phyloP scores from a whole-genome alignment of 495 filamentous ascomycete species.

The Xanthoparmelia taractica region DNA sequence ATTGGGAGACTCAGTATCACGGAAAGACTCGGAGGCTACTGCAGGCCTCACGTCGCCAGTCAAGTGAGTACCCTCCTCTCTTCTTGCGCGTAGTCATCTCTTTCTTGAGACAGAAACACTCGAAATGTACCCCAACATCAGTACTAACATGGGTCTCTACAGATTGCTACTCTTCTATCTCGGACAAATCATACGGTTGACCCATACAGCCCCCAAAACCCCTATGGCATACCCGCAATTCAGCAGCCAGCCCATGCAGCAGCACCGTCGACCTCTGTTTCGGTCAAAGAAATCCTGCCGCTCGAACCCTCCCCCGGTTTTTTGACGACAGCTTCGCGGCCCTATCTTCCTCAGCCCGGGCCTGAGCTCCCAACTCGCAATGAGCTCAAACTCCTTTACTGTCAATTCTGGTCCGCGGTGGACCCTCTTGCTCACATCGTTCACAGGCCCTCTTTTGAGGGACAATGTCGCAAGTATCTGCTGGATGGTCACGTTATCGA shows the following conservation, averaged over 20 bases:
- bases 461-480: conserved; percentile 4
- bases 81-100: neutral
- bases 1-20: conserved; percentile 61
- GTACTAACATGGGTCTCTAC: neutral
- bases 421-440: conserved; percentile 20
- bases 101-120: neutral
- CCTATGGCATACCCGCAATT: neutral
- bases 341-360: neutral
- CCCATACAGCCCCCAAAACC: neutral
- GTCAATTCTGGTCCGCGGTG: conserved; percentile 14
- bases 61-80: conserved; percentile 6
- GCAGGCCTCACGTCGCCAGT: conserved; percentile 28
- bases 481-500: conserved; percentile 28
- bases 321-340: neutral
- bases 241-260: neutral
- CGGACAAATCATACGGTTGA: neutral
- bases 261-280: neutral
- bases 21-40: conserved; percentile 55
- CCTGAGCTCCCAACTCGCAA: neutral
- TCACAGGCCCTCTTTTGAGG: conserved; percentile 19
- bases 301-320: conserved; percentile 10
- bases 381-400: conserved; percentile 17
- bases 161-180: neutral
- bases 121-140: no score
- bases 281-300: neutral